Conservation (phyloP, 1,284 basidiomycete species). For the Fomitiporia mediterranea region DNA sequence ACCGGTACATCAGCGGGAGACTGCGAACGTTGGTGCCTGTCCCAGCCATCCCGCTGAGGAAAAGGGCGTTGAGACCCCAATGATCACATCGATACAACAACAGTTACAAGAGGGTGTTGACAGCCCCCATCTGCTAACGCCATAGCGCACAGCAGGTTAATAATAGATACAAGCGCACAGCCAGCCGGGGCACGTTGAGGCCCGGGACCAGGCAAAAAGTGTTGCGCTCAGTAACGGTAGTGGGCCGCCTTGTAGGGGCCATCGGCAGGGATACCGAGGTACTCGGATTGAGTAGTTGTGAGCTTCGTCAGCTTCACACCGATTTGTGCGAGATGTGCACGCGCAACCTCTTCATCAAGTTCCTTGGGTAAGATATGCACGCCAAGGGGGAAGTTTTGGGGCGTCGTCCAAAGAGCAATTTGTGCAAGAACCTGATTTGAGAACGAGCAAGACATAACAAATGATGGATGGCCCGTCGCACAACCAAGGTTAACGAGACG, state of each 20-base stretch:
- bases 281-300: slow-evolving; percentile 74
- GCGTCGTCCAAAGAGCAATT: slow-evolving; percentile 96
- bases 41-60: slow-evolving; percentile 9
- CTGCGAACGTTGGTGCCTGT: slow-evolving; percentile 9
- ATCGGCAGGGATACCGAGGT: slow-evolving; percentile 86
- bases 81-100: slow-evolving; percentile 1
- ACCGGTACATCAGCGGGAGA: neutral
- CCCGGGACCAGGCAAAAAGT: neutral
- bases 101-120: slow-evolving; percentile 15
- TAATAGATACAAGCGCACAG: slow-evolving; percentile 10
- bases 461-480: slow-evolving; percentile 90
- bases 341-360: slow-evolving; percentile 98
- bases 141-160: neutral
- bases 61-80: slow-evolving; percentile 21
- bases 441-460: slow-evolving; percentile 99
- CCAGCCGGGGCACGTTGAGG: slow-evolving; percentile 20
- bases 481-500: slow-evolving; percentile 99
- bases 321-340: slow-evolving; percentile 88
- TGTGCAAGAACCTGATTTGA: slow-evolving; percentile 98
- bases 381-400: slow-evolving; percentile 86
- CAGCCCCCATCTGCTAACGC: slow-evolving; percentile 5
- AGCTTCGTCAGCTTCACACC: slow-evolving; percentile 93
- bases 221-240: slow-evolving; percentile 57
- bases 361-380: slow-evolving; percentile 97
- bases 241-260: slow-evolving; percentile 93